Base-by-base conservation (phyloP, 75 land plant genomes). In the Sequoia sempervirens region DNA sequence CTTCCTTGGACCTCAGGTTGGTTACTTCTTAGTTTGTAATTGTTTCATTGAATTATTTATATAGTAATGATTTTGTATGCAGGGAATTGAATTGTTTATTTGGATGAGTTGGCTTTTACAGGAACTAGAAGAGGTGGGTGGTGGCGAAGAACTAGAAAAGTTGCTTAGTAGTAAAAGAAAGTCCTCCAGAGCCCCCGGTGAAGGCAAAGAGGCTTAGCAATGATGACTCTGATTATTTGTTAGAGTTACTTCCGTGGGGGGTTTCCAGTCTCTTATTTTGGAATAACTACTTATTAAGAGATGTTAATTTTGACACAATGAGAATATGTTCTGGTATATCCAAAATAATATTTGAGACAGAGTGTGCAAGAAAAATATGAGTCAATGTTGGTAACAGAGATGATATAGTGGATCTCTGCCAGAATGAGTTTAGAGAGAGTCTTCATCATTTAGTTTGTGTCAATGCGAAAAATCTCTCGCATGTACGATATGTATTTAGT, bases 111-210 rank as follows among this genome's bases (percentile, higher is more conserved):
- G 20, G 6, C 64, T 20, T 58, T 12, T 20, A 40, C 92, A 94
- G 96, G 96, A 95, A 82, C 81, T 95, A 45, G 95, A 92, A 80
- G 88, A 90, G 72, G 96, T 93, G 54, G 95, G 93, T 72, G 96
- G 96, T 2, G 10, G 37, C 0, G 93, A 92, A 83, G 95, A 93
- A 85, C 85, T 95, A 84, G 92, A 95, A 75, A 95, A 86, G 82
- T 89, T 92, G 88, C 82, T 95, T 75, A 89, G 78, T 12, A 75
- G 84, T 53, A 93, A 87, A 82, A 84, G 86, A 38, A 89, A 84
- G 85, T 20, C 5, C 38, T 46, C 47, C 58, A 43, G 14, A 43
- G 40, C n/a, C 82, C 4, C 45, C 11, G 20, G 45, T 38, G 43
- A 75, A 75, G 26, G 45, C 45, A 37, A 18, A 18, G 75, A 72